Evolutionary conservation across 2,329 filamentous ascomycete species (phyloP), one percentile per base, ranked within the genome.

Genomic region (Calonectria henricotiae): DNA sequence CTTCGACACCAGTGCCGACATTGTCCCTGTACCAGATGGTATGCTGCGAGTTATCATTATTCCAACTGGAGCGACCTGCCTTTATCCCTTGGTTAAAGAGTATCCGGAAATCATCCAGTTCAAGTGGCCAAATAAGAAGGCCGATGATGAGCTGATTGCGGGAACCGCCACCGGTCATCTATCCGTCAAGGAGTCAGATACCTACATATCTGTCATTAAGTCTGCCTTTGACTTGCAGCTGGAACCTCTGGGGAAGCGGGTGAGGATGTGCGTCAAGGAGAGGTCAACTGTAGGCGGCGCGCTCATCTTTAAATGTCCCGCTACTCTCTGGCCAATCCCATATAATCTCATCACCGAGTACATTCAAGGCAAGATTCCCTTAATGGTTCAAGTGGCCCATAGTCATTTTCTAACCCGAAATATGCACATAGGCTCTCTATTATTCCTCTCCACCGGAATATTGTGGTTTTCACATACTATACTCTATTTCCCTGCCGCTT

Each of bases 51-150:
- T 44, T 4, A 44, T 44, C 13, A 61, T 61, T 12, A 13, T 61
- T 23, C 55, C 55, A 6, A n/a, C 9, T 4, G 55, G 4, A 4
- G 39, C 55, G 1, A 7, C 9, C 9, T 23, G 55, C 11, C 17
- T 35, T 3, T 20, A 25, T 3, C 37, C 55, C 5, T 5, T 44
- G 8, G n/a, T 44, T 1, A 61, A 32, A 5, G 17, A 61, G 27
- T 61, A 27, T 9, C 55, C 55, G 25, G 23, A 61, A 44, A 44
- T 61, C 11, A 61, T 61, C 15, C 55, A 44, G 5, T 61, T 61
- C 25, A 61, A 20, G 9, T 61, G 55, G 55, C 55, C 55, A 3
- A 44, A 61, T 32, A 32, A 30, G 23, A 44, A 32, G 27, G 23
- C 39, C 15, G 37, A n/a, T 9, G 39, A 61, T 9, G 55, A 9